phyloP scores from a whole-genome alignment of 306 rosid genomes.

The Dryas alaskensis region DNA sequence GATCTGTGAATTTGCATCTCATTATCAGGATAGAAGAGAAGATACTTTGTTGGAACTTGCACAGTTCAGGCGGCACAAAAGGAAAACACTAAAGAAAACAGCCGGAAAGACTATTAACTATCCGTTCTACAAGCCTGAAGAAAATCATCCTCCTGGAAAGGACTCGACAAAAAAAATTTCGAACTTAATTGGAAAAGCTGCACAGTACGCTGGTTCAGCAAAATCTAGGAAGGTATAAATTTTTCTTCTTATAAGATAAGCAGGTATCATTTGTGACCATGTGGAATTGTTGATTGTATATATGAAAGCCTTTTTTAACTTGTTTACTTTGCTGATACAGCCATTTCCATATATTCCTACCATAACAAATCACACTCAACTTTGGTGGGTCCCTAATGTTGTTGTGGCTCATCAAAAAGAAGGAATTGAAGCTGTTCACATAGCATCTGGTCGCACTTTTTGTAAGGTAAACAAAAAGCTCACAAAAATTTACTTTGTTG shows the following conservation, averaged over 20 bases:
- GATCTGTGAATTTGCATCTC: slow-evolving; percentile 19
- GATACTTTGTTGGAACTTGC: slow-evolving; percentile 78
- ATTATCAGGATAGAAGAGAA: slow-evolving; percentile 92
- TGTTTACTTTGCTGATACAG: slow-evolving; percentile 52
- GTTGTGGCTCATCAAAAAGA: slow-evolving; percentile 95
- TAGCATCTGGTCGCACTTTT: slow-evolving; percentile 92
- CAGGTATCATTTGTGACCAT: slow-evolving; percentile 51
- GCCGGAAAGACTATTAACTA: slow-evolving; percentile 60
- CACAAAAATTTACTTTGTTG: slow-evolving; percentile 3
- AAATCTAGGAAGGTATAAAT: slow-evolving; percentile 68
- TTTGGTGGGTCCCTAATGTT: slow-evolving; percentile 99
- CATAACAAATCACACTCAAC: slow-evolving; percentile 91
- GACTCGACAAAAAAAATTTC: slow-evolving; percentile 89
- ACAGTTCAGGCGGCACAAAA: slow-evolving; percentile 84
- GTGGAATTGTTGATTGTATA: background rate
- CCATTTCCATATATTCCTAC: slow-evolving; percentile 79
- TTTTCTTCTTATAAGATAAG: slow-evolving; percentile 22
- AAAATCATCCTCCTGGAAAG: slow-evolving; percentile 94
- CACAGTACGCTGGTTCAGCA: slow-evolving; percentile 80
- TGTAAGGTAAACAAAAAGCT: slow-evolving; percentile 62
- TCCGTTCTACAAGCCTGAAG: slow-evolving; percentile 92
- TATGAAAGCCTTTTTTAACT: background rate
- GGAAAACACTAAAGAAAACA: slow-evolving; percentile 73
- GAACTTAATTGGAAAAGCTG: slow-evolving; percentile 84
- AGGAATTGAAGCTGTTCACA: slow-evolving; percentile 91